Evolutionary conservation across 768 basidiomycete genomes (phyloP), one percentile per base, ranked within the genome.

Genomic region (Coprinopsis strossmayeri): DNA sequence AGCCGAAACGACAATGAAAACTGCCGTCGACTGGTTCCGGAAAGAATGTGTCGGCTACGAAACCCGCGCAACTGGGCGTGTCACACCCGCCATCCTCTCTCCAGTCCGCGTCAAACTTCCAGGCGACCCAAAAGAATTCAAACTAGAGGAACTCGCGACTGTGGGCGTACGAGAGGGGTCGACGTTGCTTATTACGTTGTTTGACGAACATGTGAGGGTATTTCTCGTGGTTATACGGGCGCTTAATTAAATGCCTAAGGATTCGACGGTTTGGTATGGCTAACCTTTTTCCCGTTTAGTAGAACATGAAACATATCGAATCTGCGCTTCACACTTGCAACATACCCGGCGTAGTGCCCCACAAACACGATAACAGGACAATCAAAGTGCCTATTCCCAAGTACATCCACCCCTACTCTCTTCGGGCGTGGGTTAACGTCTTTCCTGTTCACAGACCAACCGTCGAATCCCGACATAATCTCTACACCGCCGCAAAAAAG

Each of bases 121-220:
- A 0, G 71, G 69, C 3, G 59, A 61, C 26, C 66, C 68, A 26
- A 64, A 68, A 24, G 47, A 64, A 2, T 61, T 71, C 37, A 70
- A 63, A 37, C 63, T 92, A 30, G 82, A 89, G 34, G 84, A 89
- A 46, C 60, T 91, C 21, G 84, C 90, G 1, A 90, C 89, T 0
- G 77, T 92, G 17, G 89, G 90, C 5, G 80, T 92, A 32, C 71
- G 82, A 52, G 87, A 92, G 45, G 90, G 90, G 0, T 77, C 84
- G 4, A 74, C 76, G 46, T 65, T 92, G 49, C 54, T 91, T 21
- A 71, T 92, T 10, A 88, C 86, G 2, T 70, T 88, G 25, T 91
- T 88, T 57, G 84, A 91, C 46, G 84, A 88, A 60, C 69, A 79
- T 60, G 90, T 91, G 62, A 69, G 80, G 21, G 20, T 27, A 21